Evolutionary conservation across 352 stramenopile species (phyloP), one percentile per base, ranked within the genome.

Genomic region (Globisporangium spinosum): DNA sequence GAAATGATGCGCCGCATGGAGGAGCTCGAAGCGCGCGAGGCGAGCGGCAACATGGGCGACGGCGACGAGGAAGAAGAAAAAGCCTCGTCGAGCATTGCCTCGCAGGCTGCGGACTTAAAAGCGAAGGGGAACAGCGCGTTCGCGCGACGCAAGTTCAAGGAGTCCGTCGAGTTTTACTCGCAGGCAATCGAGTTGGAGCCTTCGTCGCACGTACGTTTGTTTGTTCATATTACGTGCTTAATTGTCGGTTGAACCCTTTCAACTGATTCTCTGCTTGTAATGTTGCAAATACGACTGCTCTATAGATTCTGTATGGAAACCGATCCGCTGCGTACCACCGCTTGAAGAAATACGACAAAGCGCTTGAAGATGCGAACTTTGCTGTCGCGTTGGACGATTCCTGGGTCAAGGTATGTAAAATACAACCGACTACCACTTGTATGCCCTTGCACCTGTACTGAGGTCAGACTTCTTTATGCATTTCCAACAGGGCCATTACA

Each of bases 1-100:
- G 86, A 94, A 1, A 80, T 90, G 68, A 94, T 96, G 86, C 86
- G 87, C 64, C 83, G 86, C 47, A 92, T 96, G 75, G 86, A 96
- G 65, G 85, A 89, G 58, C 73, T 96, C 1, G 88, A 96, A 69
- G 76, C 75, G n/a, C 74, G 74, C 25, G 88, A 96, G 74, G 74
- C 74, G 22, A 69, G 70, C 29, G 76, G 76, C 27, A 73, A 80
- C 23, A 58, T 49, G 34, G 70, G 68, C 27, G 69, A 70, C 17
- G 17, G 55, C 2, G 55, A 64, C n/a, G 70, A 89, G 40, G 74
- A 43, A 0, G 70, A 84, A 49, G 76, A 80, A 15, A 73, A 72
- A 22, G 34, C 59, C 49, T 27, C 38, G 74, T 32, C 60, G 69
- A 51, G 43, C 43, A 9, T 51, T 17, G 43, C 43, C 5, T 12